Conservation (phyloP, 208 protist species). For the Angomonas ambiguus region DNA sequence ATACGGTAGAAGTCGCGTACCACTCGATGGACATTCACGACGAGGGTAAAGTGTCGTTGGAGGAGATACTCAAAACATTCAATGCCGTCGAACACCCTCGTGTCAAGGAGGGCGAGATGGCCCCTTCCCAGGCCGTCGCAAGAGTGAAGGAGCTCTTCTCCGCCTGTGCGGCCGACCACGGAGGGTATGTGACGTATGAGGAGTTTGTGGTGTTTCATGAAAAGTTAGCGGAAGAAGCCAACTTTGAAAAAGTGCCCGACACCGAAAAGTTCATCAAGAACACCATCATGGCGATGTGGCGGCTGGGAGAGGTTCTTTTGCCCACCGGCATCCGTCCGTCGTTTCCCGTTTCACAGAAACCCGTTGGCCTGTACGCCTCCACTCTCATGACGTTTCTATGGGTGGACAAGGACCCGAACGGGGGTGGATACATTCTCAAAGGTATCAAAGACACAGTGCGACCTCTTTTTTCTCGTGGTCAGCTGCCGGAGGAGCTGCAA, state of each 20-base stretch:
- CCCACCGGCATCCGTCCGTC: conserved; percentile 68
- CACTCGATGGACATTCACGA: conserved; percentile 47
- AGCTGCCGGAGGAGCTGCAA: conserved; percentile 69
- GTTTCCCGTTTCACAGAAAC: conserved; percentile 33
- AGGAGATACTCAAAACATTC: conserved; percentile 46
- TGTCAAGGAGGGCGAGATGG: conserved; percentile 70
- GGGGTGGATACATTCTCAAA: conserved; percentile 40
- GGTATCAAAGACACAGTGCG: conserved; percentile 68
- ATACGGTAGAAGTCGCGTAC: conserved; percentile 44
- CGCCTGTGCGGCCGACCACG: conserved; percentile 35
- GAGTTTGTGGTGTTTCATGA: conserved; percentile 81
- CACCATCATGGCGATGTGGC: conserved; percentile 67
- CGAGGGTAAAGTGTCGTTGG: conserved; percentile 39
- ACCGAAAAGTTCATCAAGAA: conserved; percentile 46
- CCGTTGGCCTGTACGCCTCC: conserved; percentile 53
- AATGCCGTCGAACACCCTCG: conserved; percentile 65
- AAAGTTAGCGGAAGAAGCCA: conserved; percentile 66
- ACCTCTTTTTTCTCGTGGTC: conserved; percentile 68
- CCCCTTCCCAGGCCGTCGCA: conserved; percentile 53
- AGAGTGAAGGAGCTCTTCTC: conserved; percentile 60
- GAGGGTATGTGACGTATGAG: conserved; percentile 63
- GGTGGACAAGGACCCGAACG: conserved; percentile 23
- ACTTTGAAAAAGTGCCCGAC: conserved; percentile 48
- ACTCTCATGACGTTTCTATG: conserved; percentile 77
- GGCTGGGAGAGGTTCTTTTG: conserved; percentile 63